Base-by-base conservation (phyloP, 768 basidiomycete genomes). In the Gautieria morchelliformis region DNA sequence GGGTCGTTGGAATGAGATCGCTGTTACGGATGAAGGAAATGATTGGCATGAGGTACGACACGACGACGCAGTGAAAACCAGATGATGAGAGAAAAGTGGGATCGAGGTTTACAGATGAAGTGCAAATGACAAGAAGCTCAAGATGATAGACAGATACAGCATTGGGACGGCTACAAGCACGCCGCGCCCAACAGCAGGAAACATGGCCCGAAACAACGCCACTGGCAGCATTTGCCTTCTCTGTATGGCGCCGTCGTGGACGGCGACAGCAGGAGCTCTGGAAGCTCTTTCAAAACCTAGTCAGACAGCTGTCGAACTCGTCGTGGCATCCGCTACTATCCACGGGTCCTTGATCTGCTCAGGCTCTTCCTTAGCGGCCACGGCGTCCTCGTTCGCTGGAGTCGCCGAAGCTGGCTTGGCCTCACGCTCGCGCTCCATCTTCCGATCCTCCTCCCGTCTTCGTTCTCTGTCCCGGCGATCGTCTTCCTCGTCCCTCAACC, bases 401-500 rank as follows among this genome's bases (percentile, higher is more conserved):
- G 19, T 24, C 9, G 11, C 22, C 24, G 27, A 10, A 40, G 48
- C 59, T 49, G 30, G 61, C 56, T 39, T 59, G 41, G 12, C 52
- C 53, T 62, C 60, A 61, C 63, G 20, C 33, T 71, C 70, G 62
- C 69, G 69, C 20, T 72, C 63, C 62, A 73, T 76, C 60, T 68
- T 78, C 53, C 74, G 71, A 69, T 81, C 82, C 65, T 80, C 81
- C 77, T 78, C 64, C 80, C 75, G 60, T 75, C 77, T 64, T 77
- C 72, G 39, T 80, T 70, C 69, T 82, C 80, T 24, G 74, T 69
- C 61, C 14, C 45, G 42, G 14, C 56, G 56, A 19, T 57, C 64
- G 84, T 83, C 70, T 82, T 81, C 68, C 86, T 82, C 52, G 78
- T 73, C 66, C 80, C 82, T 51, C 79, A 78, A 69, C 83, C 81